Evolutionary conservation across 108 stramenopile genomes (phyloP).

Genomic region (Skeletonema potamos): DNA sequence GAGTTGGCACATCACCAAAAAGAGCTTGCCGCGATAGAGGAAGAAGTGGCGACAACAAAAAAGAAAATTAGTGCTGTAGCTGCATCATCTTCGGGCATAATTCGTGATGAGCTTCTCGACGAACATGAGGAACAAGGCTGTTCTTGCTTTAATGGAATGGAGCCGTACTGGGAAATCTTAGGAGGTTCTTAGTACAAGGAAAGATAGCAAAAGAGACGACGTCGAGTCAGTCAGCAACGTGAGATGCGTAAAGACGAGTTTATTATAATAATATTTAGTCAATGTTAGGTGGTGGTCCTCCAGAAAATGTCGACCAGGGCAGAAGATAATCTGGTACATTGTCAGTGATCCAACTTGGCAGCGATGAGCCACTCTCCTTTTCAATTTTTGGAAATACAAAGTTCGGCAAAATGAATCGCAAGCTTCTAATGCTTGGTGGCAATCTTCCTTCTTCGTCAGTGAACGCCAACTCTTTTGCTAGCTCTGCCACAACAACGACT

Average conservation of each 20-base stretch:
- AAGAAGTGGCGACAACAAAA: neutral
- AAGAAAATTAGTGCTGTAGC: neutral
- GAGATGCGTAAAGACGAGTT: neutral
- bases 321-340: constrained; percentile 65
- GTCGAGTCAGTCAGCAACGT: neutral
- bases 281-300: constrained; percentile 57
- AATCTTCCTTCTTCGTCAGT: constrained; percentile 66
- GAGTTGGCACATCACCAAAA: neutral
- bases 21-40: neutral
- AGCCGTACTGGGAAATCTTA: neutral
- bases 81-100: neutral
- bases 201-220: neutral
- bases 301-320: constrained; percentile 63
- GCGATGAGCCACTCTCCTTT: constrained; percentile 50
- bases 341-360: constrained; percentile 55
- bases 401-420: constrained; percentile 63
- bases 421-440: constrained; percentile 70
- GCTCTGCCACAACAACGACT: constrained; percentile 86
- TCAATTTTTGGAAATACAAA: constrained; percentile 74
- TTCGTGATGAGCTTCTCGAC: neutral
- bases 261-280: constrained; percentile 3
- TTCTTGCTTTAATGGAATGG: neutral
- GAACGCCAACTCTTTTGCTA: constrained; percentile 85
- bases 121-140: neutral
- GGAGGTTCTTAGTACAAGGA: neutral